Evolutionary conservation across 495 filamentous ascomycete genomes (phyloP).

Genomic region (Venustampulla echinocandica): DNA sequence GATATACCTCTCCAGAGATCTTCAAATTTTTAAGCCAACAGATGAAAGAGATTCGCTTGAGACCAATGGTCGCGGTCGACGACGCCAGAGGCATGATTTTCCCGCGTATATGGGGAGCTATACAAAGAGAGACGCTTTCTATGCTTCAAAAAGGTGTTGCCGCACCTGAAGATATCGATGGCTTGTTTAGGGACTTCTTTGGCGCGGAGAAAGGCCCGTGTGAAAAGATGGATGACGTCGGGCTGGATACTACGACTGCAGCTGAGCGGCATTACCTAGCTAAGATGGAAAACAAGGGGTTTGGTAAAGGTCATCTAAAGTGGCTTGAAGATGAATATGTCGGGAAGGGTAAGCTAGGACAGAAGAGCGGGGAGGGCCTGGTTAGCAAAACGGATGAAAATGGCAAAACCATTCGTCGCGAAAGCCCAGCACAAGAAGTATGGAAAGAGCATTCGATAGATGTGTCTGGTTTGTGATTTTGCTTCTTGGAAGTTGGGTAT

Average conservation of each 20-base stretch:
- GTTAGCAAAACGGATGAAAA: not conserved
- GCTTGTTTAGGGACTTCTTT: constrained; percentile 39
- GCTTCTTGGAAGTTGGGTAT: no score
- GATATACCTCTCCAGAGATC: constrained; percentile 35
- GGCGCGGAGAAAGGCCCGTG: constrained; percentile 36
- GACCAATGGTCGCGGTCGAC: constrained; percentile 31
- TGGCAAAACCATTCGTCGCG: not conserved
- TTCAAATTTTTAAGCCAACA: constrained; percentile 34
- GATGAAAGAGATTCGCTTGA: constrained; percentile 35
- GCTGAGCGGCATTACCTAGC: constrained; percentile 32
- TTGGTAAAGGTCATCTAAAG: constrained; percentile 13
- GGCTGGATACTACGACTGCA: constrained; percentile 35
- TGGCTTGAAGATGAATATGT: constrained; percentile 36
- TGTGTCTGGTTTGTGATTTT: constrained; percentile 6
- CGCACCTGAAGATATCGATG: constrained; percentile 33
- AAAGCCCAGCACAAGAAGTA: not conserved
- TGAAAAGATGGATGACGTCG: constrained; percentile 40
- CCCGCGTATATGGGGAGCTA: constrained; percentile 50
- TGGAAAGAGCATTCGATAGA: constrained; percentile 14
- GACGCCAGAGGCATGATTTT: constrained; percentile 50
- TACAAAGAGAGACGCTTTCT: constrained; percentile 43
- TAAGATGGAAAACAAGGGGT: constrained; percentile 13
- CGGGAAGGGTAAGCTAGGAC: constrained; percentile 31
- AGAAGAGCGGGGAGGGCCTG: constrained; percentile 32
- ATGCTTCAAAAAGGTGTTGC: constrained; percentile 42